Base-by-base conservation (phyloP, 2,329 filamentous ascomycete species). In the Aspergillus pseudoterreus region DNA sequence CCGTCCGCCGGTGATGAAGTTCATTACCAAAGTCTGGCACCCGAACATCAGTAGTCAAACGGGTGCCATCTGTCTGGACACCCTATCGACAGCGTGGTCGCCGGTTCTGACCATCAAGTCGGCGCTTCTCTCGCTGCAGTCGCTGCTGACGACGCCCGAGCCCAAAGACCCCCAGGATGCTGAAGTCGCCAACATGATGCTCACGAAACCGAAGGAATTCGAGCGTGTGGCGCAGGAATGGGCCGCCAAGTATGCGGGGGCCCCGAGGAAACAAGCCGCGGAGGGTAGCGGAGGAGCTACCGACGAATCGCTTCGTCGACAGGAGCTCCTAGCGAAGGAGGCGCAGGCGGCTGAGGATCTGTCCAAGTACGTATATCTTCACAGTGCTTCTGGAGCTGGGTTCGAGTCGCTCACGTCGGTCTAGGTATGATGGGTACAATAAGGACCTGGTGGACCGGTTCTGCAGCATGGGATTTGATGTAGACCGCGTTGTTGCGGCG, bases 91-190 rank as follows among this genome's bases (percentile, higher is more conserved):
- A 11, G 90, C 88, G 61, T 99, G 94, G 94, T 96, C 92, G 5
- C 94, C 94, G 0, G 92, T 99, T 21, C 82, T 96, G 55, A 99
- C 92, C 12, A 92, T 99, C 71, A 97, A 96, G 75, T 95, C 90
- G 17, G 90, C 92, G 35, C 83, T 99, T 43, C 85, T 99, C 53
- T 96, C 92, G 24, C 80, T 99, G 30, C 92, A 96, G 70, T 92
- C 92, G 60, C 84, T 99, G 15, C 88, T 99, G 64, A 90, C 90
- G 73, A 90, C 86, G 15, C 94, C 94, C 3, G 95, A 99, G 70
- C 92, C 94, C 0, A 95, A 92, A 63, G 94, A 99, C 60, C 94
- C 94, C 0, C 94, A 99, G 75, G 94, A 99, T 65, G 92, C 92
- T 36, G 90, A 96, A 70, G 94, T 97, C 1, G 94, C 94, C 21